Conservation (phyloP, 139 green algal genomes). For the Eudorina sp. region DNA sequence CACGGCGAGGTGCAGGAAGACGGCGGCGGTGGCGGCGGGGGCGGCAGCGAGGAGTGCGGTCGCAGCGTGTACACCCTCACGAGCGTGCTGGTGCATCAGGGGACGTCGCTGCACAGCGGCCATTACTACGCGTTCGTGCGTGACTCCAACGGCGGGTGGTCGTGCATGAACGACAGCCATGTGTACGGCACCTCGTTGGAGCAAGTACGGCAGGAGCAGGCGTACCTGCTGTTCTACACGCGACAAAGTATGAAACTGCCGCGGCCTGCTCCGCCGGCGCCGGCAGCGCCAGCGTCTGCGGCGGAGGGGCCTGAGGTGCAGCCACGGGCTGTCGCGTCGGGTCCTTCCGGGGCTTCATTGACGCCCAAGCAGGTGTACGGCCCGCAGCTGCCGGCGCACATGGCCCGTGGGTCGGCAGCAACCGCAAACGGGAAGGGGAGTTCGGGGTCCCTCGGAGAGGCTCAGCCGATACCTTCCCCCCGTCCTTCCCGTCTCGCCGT, state of each 20-base stretch:
- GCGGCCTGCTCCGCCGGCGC: not conserved
- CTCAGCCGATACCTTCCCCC: not conserved
- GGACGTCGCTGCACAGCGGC: conserved; percentile 79
- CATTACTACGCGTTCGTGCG: conserved; percentile 90
- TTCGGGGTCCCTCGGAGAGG: not conserved
- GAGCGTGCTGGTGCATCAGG: conserved; percentile 88
- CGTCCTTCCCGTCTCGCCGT: not conserved
- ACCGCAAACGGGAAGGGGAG: not conserved
- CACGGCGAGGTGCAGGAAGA: not conserved
- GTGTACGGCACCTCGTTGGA: conserved; percentile 31
- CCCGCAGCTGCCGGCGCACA: conserved; percentile 1
- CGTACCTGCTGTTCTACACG: conserved; percentile 97
- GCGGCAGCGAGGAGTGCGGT: not conserved
- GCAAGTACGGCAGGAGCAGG: conserved; percentile 80
- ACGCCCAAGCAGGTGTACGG: conserved; percentile 27
- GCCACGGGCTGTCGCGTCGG: not conserved
- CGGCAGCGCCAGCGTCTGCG: not conserved
- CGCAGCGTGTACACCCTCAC: conserved; percentile 80
- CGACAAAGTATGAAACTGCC: conserved; percentile 61
- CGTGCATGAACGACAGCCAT: conserved; percentile 83
- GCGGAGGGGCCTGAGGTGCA: not conserved
- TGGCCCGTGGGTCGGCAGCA: not conserved
- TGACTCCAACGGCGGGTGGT: conserved; percentile 78
- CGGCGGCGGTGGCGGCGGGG: not conserved
- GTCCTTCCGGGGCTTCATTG: no score